Evolutionary conservation across 2,329 filamentous ascomycete genomes (phyloP).

Genomic region (Metarhizium robertsii): DNA sequence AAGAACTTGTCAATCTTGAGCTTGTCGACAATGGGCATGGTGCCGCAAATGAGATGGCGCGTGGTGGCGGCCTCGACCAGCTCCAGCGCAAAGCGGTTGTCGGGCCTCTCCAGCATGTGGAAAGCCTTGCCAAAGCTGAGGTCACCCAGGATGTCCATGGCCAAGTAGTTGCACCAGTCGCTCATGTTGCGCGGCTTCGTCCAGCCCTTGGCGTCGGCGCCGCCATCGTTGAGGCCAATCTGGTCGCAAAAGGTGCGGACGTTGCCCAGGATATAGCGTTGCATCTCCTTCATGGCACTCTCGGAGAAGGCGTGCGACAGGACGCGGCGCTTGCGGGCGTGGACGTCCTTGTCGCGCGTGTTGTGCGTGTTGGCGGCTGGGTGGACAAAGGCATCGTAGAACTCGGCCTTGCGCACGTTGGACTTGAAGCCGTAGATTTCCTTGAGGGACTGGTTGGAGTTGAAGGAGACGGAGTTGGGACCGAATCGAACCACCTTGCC

Average conservation of each 20-base stretch:
- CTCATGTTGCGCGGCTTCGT: constrained; percentile 50
- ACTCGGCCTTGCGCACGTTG: constrained; percentile 59
- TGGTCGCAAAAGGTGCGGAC: constrained; percentile 57
- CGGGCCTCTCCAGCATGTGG: constrained; percentile 48
- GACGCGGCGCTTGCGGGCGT: constrained; percentile 62
- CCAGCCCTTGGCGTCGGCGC: constrained; percentile 46
- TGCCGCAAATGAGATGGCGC: constrained; percentile 60
- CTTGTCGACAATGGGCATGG: constrained; percentile 59
- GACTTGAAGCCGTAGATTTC: constrained; percentile 56
- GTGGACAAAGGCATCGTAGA: constrained; percentile 65
- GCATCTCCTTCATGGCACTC: constrained; percentile 56
- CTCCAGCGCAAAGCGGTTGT: constrained; percentile 57
- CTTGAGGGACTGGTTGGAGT: constrained; percentile 58
- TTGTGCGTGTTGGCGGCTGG: constrained; percentile 67
- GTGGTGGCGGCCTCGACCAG: constrained; percentile 60
- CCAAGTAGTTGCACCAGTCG: constrained; percentile 52
- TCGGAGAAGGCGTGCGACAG: constrained; percentile 65
- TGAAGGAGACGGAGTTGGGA: constrained; percentile 70
- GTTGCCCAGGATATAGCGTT: constrained; percentile 56
- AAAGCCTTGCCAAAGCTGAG: constrained; percentile 54
- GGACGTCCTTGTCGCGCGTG: constrained; percentile 56
- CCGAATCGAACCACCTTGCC: constrained; percentile 66
- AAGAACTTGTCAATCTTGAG: constrained; percentile 59
- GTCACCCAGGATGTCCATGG: constrained; percentile 54
- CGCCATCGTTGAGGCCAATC: constrained; percentile 34